Evolutionary conservation across 768 basidiomycete species (phyloP), one percentile per base, ranked within the genome.

Genomic region (Agaricus sinodeliciosus): DNA sequence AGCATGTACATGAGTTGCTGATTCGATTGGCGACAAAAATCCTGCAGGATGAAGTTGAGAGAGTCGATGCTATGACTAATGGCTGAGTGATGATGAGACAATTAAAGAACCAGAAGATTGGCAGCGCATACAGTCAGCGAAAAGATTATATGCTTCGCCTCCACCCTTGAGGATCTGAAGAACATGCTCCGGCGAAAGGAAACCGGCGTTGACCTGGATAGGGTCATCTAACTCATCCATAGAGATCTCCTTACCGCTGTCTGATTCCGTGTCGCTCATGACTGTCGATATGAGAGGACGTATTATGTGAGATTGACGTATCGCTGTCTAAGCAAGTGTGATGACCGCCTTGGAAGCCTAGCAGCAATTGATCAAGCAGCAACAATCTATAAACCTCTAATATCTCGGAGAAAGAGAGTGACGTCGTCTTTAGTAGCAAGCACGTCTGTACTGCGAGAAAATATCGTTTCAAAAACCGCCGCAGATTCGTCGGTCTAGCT

Each of bases 341-440:
- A 31, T 5, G 11, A 11, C 11, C 31, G 31, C 31, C 11, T 31
- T 31, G 8, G 31, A 31, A 31, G 31, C 31, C 31, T 5, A 5
- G 6, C 31, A 5, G 31, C 31, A 31, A 31, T 31, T n/a, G n/a
- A 13, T 37, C 22, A 26, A 18, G 11, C 27, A 15, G 13, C 19
- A 28, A 43, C 25, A 42, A 36, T 19, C 67, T 69, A 82, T 58
- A 83, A 62, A 51, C 80, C 81, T 36, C 71, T 63, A 54, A 84
- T 83, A 60, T 74, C 74, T 61, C 73, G 79, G 49, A 87, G 67
- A 65, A 82, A 84, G 3, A 72, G 66, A 40, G 78, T 73, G 37
- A 84, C 70, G 60, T 79, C 73, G 51, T 77, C 77, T 62, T 75
- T 76, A 65, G 79, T 80, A 58, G 75, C 69, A 56, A 88, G 65